Evolutionary conservation across 225 moss, liverwort and hornwort species (phyloP).

Genomic region (Thuidium tamariscinum): DNA sequence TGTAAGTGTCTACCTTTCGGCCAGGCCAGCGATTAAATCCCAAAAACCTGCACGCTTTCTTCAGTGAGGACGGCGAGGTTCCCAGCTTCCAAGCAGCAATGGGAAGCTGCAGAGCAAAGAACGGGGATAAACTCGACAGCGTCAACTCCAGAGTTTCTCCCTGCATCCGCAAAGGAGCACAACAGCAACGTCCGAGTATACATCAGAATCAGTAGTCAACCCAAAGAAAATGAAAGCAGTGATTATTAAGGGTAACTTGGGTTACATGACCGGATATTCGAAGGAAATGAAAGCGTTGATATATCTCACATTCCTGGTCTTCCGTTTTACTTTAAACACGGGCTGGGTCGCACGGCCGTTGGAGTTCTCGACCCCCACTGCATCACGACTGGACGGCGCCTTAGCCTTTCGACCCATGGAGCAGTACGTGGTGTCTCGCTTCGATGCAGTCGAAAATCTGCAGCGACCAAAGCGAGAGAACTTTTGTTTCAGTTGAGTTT

Average conservation of each 20-base stretch:
- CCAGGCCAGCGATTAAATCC: not conserved
- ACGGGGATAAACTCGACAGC: not conserved
- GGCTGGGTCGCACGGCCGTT: not conserved
- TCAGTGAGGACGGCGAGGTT: not conserved
- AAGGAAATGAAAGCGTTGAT: not conserved
- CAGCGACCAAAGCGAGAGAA: no score
- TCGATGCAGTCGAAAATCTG: no score
- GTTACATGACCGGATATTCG: not conserved
- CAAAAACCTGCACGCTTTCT: not conserved
- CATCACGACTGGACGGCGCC: not conserved
- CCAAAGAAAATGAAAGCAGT: not conserved
- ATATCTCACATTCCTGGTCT: not conserved
- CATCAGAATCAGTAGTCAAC: not conserved
- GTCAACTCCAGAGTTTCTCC: not conserved
- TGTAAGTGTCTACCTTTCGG: not conserved
- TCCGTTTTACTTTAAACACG: not conserved
- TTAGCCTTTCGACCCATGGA: no score
- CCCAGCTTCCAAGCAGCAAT: not conserved
- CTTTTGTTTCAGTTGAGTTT: no score
- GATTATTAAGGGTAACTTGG: no score
- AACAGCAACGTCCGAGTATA: not conserved
- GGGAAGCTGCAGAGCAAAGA: not conserved
- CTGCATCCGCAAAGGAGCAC: not conserved
- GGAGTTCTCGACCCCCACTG: not conserved
- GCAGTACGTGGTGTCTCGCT: no score